Evolutionary conservation across 2,329 filamentous ascomycete species (phyloP).

Genomic region (Cladosporium velox): DNA sequence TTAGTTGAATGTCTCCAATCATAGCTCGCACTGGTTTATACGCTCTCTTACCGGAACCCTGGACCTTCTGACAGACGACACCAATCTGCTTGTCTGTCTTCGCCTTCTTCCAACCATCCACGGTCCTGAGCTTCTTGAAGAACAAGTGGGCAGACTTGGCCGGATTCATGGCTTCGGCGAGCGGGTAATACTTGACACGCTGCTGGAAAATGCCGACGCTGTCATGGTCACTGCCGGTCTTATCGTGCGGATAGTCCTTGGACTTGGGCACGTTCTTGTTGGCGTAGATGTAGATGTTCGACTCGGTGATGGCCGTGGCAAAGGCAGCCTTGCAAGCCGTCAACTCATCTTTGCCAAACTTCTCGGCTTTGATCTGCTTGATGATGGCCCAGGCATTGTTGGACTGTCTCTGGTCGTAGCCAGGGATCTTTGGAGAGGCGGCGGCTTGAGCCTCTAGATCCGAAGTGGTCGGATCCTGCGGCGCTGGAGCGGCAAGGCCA

Average conservation of each 20-base stretch:
- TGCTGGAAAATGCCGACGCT: slow-evolving; percentile 15
- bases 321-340: slow-evolving; percentile 14
- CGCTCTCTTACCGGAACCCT: neutral
- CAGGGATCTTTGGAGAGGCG: slow-evolving; percentile 1
- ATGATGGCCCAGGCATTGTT: slow-evolving; percentile 19
- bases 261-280: slow-evolving; percentile 4
- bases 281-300: slow-evolving; percentile 18
- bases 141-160: slow-evolving; percentile 11
- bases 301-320: slow-evolving; percentile 10
- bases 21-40: neutral
- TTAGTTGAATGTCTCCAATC: neutral
- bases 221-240: slow-evolving; percentile 3
- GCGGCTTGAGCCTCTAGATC: neutral
- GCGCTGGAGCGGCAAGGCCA: neutral
- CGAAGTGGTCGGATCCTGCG: neutral
- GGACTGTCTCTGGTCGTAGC: slow-evolving; percentile 13
- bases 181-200: slow-evolving; percentile 9
- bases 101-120: slow-evolving; percentile 6
- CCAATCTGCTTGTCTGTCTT: slow-evolving; percentile 13
- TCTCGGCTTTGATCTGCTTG: slow-evolving; percentile 16
- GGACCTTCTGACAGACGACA: slow-evolving; percentile 5
- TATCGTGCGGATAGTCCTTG: slow-evolving; percentile 6
- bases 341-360: slow-evolving; percentile 1
- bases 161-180: slow-evolving; percentile 10
- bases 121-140: slow-evolving; percentile 6